These are phyloP conservation scores for Kregervanrija fluxuum DNA, from an alignment of 805 yeast species.

Conservation along the genomic window DNA sequence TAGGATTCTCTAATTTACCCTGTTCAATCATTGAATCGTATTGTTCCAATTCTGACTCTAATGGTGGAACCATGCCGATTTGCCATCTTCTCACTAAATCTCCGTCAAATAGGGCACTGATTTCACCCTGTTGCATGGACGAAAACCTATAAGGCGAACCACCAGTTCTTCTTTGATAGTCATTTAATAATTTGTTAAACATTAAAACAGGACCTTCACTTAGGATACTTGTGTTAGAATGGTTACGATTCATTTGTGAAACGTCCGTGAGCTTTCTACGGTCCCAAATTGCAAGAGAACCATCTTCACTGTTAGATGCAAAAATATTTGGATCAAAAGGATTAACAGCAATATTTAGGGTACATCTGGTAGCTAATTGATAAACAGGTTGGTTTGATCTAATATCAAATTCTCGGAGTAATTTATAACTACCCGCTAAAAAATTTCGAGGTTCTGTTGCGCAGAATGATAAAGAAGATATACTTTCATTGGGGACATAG, in stretches of 20 bases:
- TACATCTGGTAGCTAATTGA: slow-evolving; percentile 70
- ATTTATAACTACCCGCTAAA: slow-evolving; percentile 70
- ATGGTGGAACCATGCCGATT: slow-evolving; percentile 48
- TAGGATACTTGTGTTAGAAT: slow-evolving; percentile 14
- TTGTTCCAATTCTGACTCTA: slow-evolving; percentile 17
- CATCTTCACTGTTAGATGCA: slow-evolving; percentile 75
- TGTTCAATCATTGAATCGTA: slow-evolving; percentile 15
- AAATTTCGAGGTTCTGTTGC: slow-evolving; percentile 49
- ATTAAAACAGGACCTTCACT: slow-evolving; percentile 48
- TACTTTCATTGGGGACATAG: slow-evolving; percentile 66
- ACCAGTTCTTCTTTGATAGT: slow-evolving; percentile 48
- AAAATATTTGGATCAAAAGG: slow-evolving; percentile 62
- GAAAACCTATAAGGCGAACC: slow-evolving; percentile 67
- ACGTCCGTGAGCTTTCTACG: slow-evolving; percentile 45
- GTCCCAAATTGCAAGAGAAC: slow-evolving; percentile 79
- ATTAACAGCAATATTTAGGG: slow-evolving; percentile 60
- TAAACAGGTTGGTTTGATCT: slow-evolving; percentile 57
- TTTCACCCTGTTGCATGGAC: slow-evolving; percentile 57
- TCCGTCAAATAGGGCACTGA: slow-evolving; percentile 75
- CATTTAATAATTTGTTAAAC: slow-evolving; percentile 56
- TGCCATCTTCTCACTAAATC: slow-evolving; percentile 76
- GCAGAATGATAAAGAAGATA: slow-evolving; percentile 60
- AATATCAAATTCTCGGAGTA: slow-evolving; percentile 70
- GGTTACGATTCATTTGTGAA: slow-evolving; percentile 6
- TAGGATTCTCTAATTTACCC: slow-evolving; percentile 15